Percentiles rank a stretch among this genome's conserved stretches.
Evolutionary conservation across 2,329 filamentous ascomycete genomes (phyloP).

Genomic region (Aspergillus candidus): DNA sequence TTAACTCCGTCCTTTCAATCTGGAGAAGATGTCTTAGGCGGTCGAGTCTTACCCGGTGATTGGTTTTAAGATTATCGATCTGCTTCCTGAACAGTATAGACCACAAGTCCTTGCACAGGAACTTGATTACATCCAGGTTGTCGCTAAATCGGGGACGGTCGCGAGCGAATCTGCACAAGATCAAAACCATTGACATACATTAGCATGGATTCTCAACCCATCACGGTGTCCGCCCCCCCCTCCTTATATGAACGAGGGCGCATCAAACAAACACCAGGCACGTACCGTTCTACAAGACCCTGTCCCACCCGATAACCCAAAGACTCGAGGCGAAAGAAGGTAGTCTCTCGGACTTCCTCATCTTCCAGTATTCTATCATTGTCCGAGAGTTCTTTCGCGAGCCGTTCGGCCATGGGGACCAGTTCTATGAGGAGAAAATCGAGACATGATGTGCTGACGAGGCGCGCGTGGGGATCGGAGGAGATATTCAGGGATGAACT

Average conservation of each 20-base stretch:
- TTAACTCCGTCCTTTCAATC: neutral
- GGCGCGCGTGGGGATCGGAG: constrained; percentile 66
- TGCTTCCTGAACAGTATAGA: constrained; percentile 91
- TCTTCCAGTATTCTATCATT: constrained; percentile 30
- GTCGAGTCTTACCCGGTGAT: constrained; percentile 65
- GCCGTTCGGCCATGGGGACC: constrained; percentile 84
- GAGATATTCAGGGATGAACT: constrained; percentile 60
- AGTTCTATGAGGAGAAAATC: constrained; percentile 96
- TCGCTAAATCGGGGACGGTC: constrained; percentile 85
- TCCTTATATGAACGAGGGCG: neutral
- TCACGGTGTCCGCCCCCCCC: neutral
- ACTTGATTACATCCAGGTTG: constrained; percentile 94
- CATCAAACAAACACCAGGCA: neutral
- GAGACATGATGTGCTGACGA: constrained; percentile 77
- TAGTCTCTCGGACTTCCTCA: constrained; percentile 79
- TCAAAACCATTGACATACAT: too few species aligned
- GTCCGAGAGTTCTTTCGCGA: constrained; percentile 61
- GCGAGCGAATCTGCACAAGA: constrained; percentile 32
- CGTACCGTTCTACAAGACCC: constrained; percentile 80
- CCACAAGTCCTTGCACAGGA: constrained; percentile 98
- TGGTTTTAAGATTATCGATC: constrained; percentile 97
- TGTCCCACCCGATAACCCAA: constrained; percentile 89
- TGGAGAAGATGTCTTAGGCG: constrained; percentile 1
- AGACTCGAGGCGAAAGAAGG: constrained; percentile 75
- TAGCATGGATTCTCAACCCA: neutral